Evolutionary conservation across 805 yeast species (phyloP), one percentile per base, ranked within the genome.

Genomic region (Metschnikowia shivogae): DNA sequence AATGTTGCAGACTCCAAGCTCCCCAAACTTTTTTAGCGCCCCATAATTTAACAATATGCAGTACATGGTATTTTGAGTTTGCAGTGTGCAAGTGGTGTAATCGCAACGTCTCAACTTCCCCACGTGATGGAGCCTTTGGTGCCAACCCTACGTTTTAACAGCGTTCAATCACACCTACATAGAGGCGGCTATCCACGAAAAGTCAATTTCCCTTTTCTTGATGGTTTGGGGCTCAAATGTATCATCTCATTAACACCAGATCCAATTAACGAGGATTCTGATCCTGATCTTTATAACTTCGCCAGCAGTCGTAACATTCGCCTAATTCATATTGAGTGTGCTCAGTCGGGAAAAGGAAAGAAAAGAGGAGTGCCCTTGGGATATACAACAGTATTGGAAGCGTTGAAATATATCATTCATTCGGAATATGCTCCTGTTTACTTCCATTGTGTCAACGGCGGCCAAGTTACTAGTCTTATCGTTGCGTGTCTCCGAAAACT

Each of bases 101-200:
- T 13, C 10, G 10, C 24, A 9, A 12, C 28, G 8, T 24, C 17
- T 17, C 4, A 11, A 13, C 13, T 10, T 13, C 24, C 9, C 5
- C 27, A 13, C 40, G n/a, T 20, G 20, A 32, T 32, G 36, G 52
- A 48, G 11, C 55, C 55, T 6, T 58, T 76, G 3, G 82, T 82
- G 0, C 88, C 96, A 0, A 98, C 99, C 2, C 70, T 90, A 48
- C 74, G 89, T 47, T 93, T 85, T 63, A 80, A 82, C 40, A 72
- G 80, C 12, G 79, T 90, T 2, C 87, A 84, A 55, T 80, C 85
- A 1, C 71, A 76, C 39, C 67, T 92, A 4, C 86, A 82, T 57
- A 67, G 98, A 37, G 98, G 98, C 0, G 84, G 95, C 1, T 87
- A 86, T 55, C 98, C 98, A 1, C 74, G 93, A 42, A 80, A 81